Evolutionary conservation across 2,329 filamentous ascomycete species (phyloP), one percentile per base, ranked within the genome.

Genomic region (Escovopsis sp.): DNA sequence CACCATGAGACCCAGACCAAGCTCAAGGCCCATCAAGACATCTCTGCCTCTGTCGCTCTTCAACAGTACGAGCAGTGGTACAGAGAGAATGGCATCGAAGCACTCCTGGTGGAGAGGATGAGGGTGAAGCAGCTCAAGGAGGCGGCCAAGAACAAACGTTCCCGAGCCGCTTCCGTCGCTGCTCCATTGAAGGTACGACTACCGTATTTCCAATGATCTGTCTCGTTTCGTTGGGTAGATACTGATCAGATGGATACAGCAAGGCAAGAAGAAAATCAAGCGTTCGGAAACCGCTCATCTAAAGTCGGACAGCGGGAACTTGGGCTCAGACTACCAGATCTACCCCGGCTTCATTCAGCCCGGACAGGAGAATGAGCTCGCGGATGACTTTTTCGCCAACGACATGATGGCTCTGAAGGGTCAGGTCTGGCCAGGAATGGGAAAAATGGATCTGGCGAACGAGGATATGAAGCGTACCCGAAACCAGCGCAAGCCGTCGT

Each of bases 1-100:
- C 80, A 86, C 46, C 75, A 85, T 57, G 79, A 85, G 54, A 93
- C 88, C 65, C 86, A 85, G 55, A 72, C 86, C 41, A 80, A 85
- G 53, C 75, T 94, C 50, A 76, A 75, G 44, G 75, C 80, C 43
- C 72, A 77, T 42, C 70, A 74, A 38, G 82, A 93, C 46, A 60
- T 69, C n/a, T 64, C 65, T n/a, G 77, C 82, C n/a, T 69, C 72
- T 23, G 59, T 71, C 10, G 59, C 73, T 30, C 67, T 94, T 37
- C 70, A 77, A 33, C 64, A 70, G 37, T 95, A 86, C 55, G 78
- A 93, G 43, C 63, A 67, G 33, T 95, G 89, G 89, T 93, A 88
- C 55, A 67, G 72, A 12, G 65, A 70, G 26, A 75, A 87, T 62
- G 72, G 74, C 30, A 75, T 95, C 43, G 77, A 84, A 47, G 68